A percentile compares a stretch with the other conserved stretches of the same genome.
Evolutionary conservation across 345 rosid species (phyloP).

Genomic region (Citrus maxima): DNA sequence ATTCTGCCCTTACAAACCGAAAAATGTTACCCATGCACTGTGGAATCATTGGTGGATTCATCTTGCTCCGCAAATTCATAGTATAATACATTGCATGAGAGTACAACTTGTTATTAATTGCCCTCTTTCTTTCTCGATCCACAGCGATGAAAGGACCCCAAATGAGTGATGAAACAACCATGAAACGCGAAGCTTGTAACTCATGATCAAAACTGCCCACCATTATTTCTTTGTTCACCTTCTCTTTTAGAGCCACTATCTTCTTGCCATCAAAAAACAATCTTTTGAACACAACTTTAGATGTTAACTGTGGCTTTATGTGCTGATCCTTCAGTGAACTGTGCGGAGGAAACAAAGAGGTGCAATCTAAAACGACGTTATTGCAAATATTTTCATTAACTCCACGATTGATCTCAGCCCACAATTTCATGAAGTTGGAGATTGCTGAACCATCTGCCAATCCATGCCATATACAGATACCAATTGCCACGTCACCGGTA

Average conservation of each 20-base stretch:
- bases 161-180: slow-evolving; percentile 16
- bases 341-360: slow-evolving; percentile 8
- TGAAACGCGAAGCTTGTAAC: not conserved
- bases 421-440: slow-evolving; percentile 7
- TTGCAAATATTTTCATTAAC: not conserved
- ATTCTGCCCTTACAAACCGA: not conserved
- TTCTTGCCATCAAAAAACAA: slow-evolving; percentile 18
- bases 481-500: slow-evolving; percentile 26
- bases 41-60: slow-evolving; percentile 8
- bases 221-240: not conserved
- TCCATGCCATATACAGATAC: slow-evolving; percentile 18
- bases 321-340: no score
- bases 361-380: not conserved
- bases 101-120: not conserved
- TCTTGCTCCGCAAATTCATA: slow-evolving; percentile 6
- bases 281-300: slow-evolving; percentile 9
- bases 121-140: not conserved
- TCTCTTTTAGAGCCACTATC: slow-evolving; percentile 9
- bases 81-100: not conserved
- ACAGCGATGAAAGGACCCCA: slow-evolving; percentile 19
- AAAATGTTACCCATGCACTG: slow-evolving; percentile 19
- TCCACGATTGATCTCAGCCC: slow-evolving; percentile 17
- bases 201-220: not conserved
- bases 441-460: slow-evolving; percentile 24
- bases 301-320: not conserved